Evolutionary conservation across 768 basidiomycete genomes (phyloP), one percentile per base, ranked within the genome.

Genomic region (Leucocoprinus sp.): DNA sequence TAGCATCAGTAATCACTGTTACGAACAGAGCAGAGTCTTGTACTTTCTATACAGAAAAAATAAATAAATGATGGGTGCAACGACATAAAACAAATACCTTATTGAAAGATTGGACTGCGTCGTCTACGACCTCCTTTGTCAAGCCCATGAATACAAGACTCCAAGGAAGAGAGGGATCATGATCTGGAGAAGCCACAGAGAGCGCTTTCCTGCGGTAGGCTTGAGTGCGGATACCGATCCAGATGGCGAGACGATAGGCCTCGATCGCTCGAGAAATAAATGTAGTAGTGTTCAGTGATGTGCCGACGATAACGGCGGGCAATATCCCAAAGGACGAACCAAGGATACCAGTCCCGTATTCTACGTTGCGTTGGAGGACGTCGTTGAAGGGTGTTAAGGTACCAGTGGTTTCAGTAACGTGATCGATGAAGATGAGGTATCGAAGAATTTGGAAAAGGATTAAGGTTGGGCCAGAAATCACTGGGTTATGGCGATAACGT

Each of bases 281-380:
- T 1, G 64, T 57, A 18, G 71, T 57, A 23, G 60, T 52, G 19
- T 59, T 63, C 7, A 51, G 39, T 0, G 78, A 76, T 1, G 71
- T 63, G 35, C 66, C 71, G 3, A 72, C 71, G 12, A 76, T 70
- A 44, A 72, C 72, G 6, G 78, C 76, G 14, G 72, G 62, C 34
- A 80, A 60, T 43, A 78, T 67, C 22, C 77, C 78, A 37, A 75
- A 77, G n/a, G 76, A 78, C 57, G 77, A 73, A 3, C 72, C 76
- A 5, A 76, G 56, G 39, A 76, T 53, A 9, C 74, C 72, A 17
- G 63, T 29, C 2, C 46, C 51, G 36, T 69, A 54, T 11, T 60
- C 47, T 28, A 52, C 34, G 50, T 76, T 75, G 23, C 42, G 31
- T 45, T 58, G 51, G 21, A 74, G 53, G 24, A 57, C 37, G 23